Percentiles rank a stretch among this genome's conserved stretches.
Conservation (phyloP, 164 flowering plant species). For the Vitis rotundifolia region DNA sequence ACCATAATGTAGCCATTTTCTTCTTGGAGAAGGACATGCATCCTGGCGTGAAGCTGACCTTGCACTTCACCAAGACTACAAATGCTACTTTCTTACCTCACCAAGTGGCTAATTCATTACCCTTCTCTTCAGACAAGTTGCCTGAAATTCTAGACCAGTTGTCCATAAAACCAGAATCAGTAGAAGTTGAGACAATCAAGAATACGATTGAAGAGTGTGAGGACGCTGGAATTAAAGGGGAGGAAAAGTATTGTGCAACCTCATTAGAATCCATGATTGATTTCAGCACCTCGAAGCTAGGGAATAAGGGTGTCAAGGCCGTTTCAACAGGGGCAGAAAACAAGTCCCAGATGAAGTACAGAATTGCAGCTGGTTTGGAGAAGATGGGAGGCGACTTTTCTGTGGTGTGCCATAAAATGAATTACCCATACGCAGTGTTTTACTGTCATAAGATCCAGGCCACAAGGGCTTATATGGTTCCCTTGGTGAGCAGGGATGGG, state of each 20-base stretch:
- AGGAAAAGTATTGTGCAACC: conserved; percentile 51
- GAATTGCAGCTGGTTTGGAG: conserved; percentile 24
- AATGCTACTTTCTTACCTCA: conserved; percentile 38
- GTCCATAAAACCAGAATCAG: conserved; percentile 31
- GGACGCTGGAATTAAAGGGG: conserved; percentile 30
- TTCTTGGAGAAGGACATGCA: conserved; percentile 34
- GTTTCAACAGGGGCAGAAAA: conserved; percentile 40
- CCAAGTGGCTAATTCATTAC: conserved; percentile 8
- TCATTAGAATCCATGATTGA: conserved; percentile 53
- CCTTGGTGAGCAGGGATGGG: conserved; percentile 40
- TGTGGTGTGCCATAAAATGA: conserved; percentile 47
- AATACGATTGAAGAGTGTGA: conserved; percentile 44
- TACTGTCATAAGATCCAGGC: conserved; percentile 35
- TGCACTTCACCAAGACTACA: conserved; percentile 30
- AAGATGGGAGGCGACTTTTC: conserved; percentile 21
- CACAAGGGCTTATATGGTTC: conserved; percentile 33
- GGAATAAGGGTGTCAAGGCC: conserved; percentile 26
- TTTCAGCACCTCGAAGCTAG: conserved; percentile 43
- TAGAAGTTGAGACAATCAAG: conserved; percentile 38
- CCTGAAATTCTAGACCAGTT: conserved; percentile 27
- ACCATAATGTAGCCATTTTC: conserved; percentile 28
- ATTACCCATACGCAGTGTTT: conserved; percentile 43
- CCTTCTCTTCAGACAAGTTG: conserved; percentile 33
- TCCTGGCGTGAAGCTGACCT: conserved; percentile 26
- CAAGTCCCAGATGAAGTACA: conserved; percentile 33